These are phyloP conservation scores for Mycena rebaudengoi DNA, from an alignment of 768 basidiomycete genomes.

Conservation along the genomic window DNA sequence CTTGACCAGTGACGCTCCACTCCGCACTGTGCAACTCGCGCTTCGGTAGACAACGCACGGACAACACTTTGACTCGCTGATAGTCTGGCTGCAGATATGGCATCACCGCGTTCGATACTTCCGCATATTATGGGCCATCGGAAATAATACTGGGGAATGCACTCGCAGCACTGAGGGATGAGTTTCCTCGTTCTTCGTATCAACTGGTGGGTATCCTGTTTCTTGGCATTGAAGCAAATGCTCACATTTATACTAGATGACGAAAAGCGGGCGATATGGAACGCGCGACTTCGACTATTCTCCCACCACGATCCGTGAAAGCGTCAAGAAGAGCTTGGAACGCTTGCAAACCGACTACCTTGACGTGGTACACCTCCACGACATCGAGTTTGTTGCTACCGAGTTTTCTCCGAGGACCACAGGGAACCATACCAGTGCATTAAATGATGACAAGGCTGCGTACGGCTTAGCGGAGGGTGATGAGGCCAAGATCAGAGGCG, in stretches of 20 bases:
- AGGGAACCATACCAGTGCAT: constrained; percentile 66
- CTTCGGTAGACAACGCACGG: constrained; percentile 60
- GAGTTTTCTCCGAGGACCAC: constrained; percentile 54
- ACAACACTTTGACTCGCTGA: constrained; percentile 13
- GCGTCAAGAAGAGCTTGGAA: constrained; percentile 70
- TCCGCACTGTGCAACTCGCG: constrained; percentile 77
- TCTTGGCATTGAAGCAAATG: not conserved
- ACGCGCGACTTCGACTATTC: constrained; percentile 75
- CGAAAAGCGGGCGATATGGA: constrained; percentile 87
- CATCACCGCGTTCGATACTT: constrained; percentile 83
- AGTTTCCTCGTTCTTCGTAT: constrained; percentile 84
- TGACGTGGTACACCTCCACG: constrained; percentile 85
- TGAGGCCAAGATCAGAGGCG: constrained; percentile 65
- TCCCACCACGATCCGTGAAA: constrained; percentile 68
- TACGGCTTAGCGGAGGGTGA: constrained; percentile 74
- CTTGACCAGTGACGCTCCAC: constrained; percentile 61
- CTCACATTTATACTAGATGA: constrained; percentile 62
- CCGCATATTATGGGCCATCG: constrained; percentile 82
- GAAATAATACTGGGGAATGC: constrained; percentile 80
- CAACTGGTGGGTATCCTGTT: constrained; percentile 59
- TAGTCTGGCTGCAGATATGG: constrained; percentile 67
- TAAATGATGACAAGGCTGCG: constrained; percentile 58
- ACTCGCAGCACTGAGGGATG: constrained; percentile 62
- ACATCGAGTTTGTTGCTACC: constrained; percentile 80
- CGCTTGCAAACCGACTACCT: constrained; percentile 81